phyloP scores from a whole-genome alignment of 1,139 yeast species.

The Blastobotrys apis region DNA sequence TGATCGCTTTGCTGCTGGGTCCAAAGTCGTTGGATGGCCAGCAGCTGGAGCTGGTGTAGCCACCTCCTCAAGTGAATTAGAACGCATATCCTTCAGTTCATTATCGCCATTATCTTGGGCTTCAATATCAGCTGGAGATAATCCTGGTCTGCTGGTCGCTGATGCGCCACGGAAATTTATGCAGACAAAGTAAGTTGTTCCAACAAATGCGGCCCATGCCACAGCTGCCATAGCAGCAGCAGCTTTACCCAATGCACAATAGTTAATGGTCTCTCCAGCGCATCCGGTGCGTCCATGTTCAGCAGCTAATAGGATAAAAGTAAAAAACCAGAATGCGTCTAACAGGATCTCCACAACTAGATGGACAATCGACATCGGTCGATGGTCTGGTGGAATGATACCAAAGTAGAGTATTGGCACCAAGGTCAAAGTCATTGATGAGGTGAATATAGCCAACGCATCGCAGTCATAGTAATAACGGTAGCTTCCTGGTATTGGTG shows the following conservation, averaged over 20 bases:
- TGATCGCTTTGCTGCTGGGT: neutral
- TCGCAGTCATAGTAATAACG: slow-evolving; percentile 7
- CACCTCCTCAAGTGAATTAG: neutral
- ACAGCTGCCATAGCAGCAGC: slow-evolving; percentile 12
- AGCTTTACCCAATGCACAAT: slow-evolving; percentile 10
- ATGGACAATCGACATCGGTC: neutral
- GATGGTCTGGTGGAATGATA: neutral
- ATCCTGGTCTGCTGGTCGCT: neutral
- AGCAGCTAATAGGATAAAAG: slow-evolving; percentile 10
- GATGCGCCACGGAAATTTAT: neutral
- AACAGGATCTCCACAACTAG: neutral
- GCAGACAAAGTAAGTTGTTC: neutral
- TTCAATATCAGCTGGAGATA: neutral
- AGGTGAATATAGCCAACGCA: slow-evolving; percentile 4
- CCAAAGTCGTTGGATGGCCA: neutral
- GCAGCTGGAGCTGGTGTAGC: neutral
- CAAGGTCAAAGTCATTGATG: slow-evolving; percentile 2
- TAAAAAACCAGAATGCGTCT: slow-evolving; percentile 4
- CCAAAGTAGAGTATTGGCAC: slow-evolving; percentile 3
- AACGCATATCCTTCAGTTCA: neutral
- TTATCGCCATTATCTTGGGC: neutral
- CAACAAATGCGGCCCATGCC: slow-evolving; percentile 4
- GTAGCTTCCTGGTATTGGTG: too few relatives aligned
- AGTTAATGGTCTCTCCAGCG: neutral
- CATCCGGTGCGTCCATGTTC: slow-evolving; percentile 5